phyloP scores from a whole-genome alignment of 108 stramenopile species.

The Bacterosira constricta region DNA sequence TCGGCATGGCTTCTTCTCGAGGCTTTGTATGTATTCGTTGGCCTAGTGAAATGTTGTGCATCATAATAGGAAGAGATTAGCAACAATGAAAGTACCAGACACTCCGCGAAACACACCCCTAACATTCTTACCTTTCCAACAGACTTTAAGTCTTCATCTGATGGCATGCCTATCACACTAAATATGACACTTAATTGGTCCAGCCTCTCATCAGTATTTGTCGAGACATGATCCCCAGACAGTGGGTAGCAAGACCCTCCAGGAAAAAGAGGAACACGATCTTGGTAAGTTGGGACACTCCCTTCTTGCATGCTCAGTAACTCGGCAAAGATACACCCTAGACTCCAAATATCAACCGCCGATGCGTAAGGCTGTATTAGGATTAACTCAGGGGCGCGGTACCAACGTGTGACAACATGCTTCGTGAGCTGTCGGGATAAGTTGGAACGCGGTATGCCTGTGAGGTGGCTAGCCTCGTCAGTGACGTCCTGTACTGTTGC shows the following conservation, averaged over 20 bases:
- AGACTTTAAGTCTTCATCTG: constrained; percentile 77
- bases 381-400: constrained; percentile 98
- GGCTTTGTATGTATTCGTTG: constrained; percentile 80
- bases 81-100: background rate
- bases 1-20: constrained; percentile 59
- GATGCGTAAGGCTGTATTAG: constrained; percentile 94
- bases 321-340: constrained; percentile 92
- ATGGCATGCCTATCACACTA: constrained; percentile 92
- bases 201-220: constrained; percentile 68
- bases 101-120: background rate
- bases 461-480: constrained; percentile 28
- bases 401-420: constrained; percentile 99
- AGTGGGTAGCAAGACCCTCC: constrained; percentile 96
- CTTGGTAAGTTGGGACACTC: constrained; percentile 87
- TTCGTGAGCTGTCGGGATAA: constrained; percentile 94
- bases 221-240: constrained; percentile 70
- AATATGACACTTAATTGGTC: constrained; percentile 99
- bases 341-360: constrained; percentile 97
- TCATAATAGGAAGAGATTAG: background rate
- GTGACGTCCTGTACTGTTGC: constrained; percentile 12
- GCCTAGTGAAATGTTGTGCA: constrained; percentile 17
- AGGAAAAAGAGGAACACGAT: constrained; percentile 94
- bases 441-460: constrained; percentile 20
- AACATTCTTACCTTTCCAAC: constrained; percentile 64
- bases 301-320: constrained; percentile 93